Evolutionary conservation across 805 yeast genomes (phyloP), one percentile per base, ranked within the genome.

Genomic region (Hanseniaspora vineae): DNA sequence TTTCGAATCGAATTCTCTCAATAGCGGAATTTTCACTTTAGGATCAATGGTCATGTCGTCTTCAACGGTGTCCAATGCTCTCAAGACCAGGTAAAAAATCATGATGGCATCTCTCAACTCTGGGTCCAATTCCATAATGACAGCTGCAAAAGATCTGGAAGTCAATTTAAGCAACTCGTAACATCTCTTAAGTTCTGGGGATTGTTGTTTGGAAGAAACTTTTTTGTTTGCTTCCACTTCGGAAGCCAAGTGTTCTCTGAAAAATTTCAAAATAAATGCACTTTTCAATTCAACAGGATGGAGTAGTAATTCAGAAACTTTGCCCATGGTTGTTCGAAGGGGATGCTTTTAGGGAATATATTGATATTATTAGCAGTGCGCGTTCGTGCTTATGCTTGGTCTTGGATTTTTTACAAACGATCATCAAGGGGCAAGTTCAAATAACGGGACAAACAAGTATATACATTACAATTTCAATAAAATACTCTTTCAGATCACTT

Each of bases 51-150:
- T 76, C 94, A 88, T 88, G 64, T 92, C 97, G 64, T 92, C 98
- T 64, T 92, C 98, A 48, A 92, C 75, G 1, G 98, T 92, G 61
- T 92, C 98, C 57, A 92, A 75, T 1, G 95, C 98, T 51, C 98
- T 76, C 53, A 92, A 68, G 19, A 88, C 73, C 48, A 92, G 66
- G 65, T 92, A 92, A 66, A 92, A 92, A 6, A 92, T 50, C 88
- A 80, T 80, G 51, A 86, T 75, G 1, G 83, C 84, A 53, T 79
- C 79, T 54, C 95, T 76, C 53, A 92, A 69, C 58, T 88, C 96
- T 0, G 97, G 97, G 61, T 87, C 82, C 50, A 92, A 73, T 62
- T 92, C 96, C 70, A 76, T 74, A 58, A 90, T 90, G 19, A 92
- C 98, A 0, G 95, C 86, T n/a, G 83, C 88, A 62, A 92, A 92